Base-by-base conservation (phyloP, 371 early-diverging fungal genomes). In the Mucor saturninus region DNA sequence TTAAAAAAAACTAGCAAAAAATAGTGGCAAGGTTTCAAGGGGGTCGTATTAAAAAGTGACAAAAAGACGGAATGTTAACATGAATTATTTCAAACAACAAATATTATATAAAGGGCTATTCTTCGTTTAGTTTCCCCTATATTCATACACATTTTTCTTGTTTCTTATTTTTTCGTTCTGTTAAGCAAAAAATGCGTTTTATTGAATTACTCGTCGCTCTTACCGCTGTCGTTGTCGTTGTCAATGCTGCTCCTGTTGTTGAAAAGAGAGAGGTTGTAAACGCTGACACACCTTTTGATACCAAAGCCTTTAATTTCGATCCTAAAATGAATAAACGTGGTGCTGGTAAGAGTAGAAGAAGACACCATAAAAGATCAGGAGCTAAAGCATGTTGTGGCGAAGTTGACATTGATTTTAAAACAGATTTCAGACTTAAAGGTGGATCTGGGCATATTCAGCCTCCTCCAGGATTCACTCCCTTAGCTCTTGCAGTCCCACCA, bases 101-200 rank as follows among this genome's bases (percentile, higher is more conserved):
- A 35, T 2, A 35, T 43, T 43, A 43, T 48, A 42, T 42, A 42
- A 51, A 51, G 28, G 13, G 5, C 9, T 31, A 51, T 11, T 37
- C 1, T 32, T 37, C 15, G 13, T 37, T 14, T 15, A 21, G 4
- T 35, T 21, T 37, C 35, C 11, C 10, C n/a, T 53, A 15, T 7
- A 3, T 53, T 53, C 5, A 10, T 37, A 29, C 21, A 21, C 21
- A 21, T 21, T 21, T 21, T 21, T 21, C 21, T 21, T 21, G 21
- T 21, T 21, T 21, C 21, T 21, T 15, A n/a, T 35, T 37, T 10
- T 3, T 30, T 50, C 31, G 5, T 5, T 14, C 21, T 21, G 21
- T 35, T 31, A 52, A 30, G 5, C 32, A n/a, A 30, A n/a, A 30
- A 32, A 54, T 54, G 54, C 54, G 40, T 38, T 54, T 54, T 28